Conservation (phyloP, 1,284 basidiomycete genomes). For the Papiliotrema fonsecae region DNA sequence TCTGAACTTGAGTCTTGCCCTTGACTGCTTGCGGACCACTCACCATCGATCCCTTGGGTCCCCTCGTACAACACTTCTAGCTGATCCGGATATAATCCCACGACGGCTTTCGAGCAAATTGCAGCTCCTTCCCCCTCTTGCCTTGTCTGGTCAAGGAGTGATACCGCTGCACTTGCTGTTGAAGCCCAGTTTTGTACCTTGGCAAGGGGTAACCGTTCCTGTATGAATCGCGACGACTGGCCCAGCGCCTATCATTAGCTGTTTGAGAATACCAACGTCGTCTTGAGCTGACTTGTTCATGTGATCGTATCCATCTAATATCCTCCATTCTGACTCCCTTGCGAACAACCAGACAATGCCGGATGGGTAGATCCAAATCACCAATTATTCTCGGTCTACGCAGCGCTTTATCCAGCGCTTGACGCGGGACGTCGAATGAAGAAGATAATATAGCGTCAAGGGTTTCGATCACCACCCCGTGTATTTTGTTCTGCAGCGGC, state of each 20-base stretch:
- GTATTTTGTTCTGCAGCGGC: conserved; percentile 47
- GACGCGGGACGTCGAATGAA: not conserved
- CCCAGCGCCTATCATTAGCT: conserved; percentile 35
- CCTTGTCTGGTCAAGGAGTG: conserved; percentile 16
- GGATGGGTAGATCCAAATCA: conserved; percentile 29
- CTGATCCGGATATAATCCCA: conserved; percentile 18
- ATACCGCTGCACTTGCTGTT: conserved; percentile 42
- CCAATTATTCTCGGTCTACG: conserved; percentile 12
- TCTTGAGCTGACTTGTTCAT: conserved; percentile 41
- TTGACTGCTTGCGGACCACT: conserved; percentile 13
- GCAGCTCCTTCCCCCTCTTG: conserved; percentile 31
- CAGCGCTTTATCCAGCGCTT: not conserved
- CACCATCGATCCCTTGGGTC: conserved; percentile 40
- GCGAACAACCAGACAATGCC: conserved; percentile 41
- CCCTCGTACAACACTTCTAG: conserved; percentile 37
- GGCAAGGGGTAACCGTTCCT: conserved; percentile 26
- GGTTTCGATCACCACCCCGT: conserved; percentile 45
- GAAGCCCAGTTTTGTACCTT: conserved; percentile 26
- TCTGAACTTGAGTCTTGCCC: conserved; percentile 16
- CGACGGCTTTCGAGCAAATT: conserved; percentile 39
- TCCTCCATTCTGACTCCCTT: conserved; percentile 27
- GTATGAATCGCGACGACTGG: conserved; percentile 39
- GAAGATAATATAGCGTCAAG: conserved; percentile 25
- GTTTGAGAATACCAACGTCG: not conserved
- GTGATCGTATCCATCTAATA: conserved; percentile 38